A percentile compares a stretch with the other conserved stretches of the same genome.
Conservation (phyloP, 441 rosid genomes). For the Raphanus hybrid region DNA sequence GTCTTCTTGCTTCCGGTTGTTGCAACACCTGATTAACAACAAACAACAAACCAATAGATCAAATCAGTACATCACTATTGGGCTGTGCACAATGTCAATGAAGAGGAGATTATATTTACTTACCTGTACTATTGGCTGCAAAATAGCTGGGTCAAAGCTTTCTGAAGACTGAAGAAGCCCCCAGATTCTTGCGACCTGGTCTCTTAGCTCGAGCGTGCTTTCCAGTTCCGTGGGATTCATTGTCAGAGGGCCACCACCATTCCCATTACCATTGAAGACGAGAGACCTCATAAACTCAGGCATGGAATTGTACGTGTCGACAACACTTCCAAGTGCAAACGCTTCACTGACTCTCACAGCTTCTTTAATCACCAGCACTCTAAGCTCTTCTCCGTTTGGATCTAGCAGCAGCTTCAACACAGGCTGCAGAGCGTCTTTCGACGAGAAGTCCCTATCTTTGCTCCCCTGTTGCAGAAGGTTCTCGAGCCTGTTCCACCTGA, state of each 20-base stretch:
- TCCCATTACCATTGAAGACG: conserved; percentile 67
- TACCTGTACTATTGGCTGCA: conserved; percentile 90
- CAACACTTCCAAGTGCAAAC: conserved; percentile 57
- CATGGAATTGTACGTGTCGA: conserved; percentile 72
- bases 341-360: conserved; percentile 86
- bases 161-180: conserved; percentile 69
- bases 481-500: conserved; percentile 98
- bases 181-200: conserved; percentile 84
- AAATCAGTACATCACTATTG: neutral
- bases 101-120: neutral
- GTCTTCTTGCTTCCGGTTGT: conserved; percentile 78
- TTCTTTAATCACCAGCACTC: conserved; percentile 81
- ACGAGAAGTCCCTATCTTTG: conserved; percentile 89
- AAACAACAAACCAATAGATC: conserved; percentile 3
- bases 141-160: conserved; percentile 79
- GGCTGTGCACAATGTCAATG: neutral
- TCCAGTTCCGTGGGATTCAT: conserved; percentile 63
- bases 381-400: conserved; percentile 84
- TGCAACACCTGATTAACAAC: conserved; percentile 75
- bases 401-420: conserved; percentile 76
- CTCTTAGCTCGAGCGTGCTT: conserved; percentile 73
- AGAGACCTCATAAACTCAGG: conserved; percentile 63
- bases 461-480: conserved; percentile 92
- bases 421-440: conserved; percentile 92
- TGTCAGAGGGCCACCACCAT: conserved; percentile 52